Percentiles rank a stretch among this genome's conserved stretches.
phyloP scores from a whole-genome alignment of 2,329 filamentous ascomycete species.

The Xylariaceae sp. region DNA sequence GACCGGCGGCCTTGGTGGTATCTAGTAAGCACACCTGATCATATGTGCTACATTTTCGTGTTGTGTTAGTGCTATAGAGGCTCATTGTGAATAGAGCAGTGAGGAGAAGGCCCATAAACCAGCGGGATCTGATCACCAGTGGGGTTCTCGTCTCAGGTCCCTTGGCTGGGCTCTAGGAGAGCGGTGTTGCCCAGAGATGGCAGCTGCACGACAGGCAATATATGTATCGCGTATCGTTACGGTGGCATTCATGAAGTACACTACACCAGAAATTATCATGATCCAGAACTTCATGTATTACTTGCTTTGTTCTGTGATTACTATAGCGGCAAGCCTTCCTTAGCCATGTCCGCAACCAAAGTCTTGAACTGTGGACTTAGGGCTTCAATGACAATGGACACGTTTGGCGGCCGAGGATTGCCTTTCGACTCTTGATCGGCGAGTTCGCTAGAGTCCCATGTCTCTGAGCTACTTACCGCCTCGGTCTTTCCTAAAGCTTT shows the following conservation, averaged over 20 bases:
- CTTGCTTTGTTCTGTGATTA: no score
- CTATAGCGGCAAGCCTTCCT: no score
- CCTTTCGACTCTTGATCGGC: slow-evolving; percentile 27
- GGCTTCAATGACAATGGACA: slow-evolving; percentile 23
- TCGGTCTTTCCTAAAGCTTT: slow-evolving; percentile 41
- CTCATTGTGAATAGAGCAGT: no score
- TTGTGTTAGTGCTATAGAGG: no score
- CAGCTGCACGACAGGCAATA: no score
- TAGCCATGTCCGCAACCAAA: slow-evolving; percentile 19
- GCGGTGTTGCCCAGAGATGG: no score
- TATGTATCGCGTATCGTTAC: not conserved
- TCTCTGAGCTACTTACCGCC: slow-evolving; percentile 22
- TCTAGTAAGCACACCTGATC: not conserved
- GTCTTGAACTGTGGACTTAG: slow-evolving; percentile 17
- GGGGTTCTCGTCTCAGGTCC: no score
- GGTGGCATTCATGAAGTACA: not conserved
- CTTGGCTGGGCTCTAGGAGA: no score
- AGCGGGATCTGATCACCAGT: no score
- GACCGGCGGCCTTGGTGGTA: slow-evolving; percentile 8
- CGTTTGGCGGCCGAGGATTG: slow-evolving; percentile 34
- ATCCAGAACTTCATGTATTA: no score
- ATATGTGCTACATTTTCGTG: not conserved
- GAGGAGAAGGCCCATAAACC: no score
- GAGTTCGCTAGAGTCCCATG: slow-evolving; percentile 19
- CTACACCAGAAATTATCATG: not conserved